Conservation (phyloP, 1,284 basidiomycete species). For the Cystobasidium pallidum region DNA sequence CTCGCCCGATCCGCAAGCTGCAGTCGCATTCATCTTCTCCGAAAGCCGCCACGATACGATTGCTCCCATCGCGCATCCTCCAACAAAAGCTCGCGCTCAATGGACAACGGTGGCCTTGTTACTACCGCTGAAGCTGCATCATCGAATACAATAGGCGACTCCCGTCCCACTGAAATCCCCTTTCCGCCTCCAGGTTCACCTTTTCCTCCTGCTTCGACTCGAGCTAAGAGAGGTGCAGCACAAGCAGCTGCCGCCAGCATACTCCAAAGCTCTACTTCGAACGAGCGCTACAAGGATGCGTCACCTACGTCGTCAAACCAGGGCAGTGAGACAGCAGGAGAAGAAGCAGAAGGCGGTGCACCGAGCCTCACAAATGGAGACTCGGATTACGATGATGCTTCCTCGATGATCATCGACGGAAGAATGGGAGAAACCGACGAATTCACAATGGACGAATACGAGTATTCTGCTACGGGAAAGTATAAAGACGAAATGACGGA, state of each 20-base stretch:
- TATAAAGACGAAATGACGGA: constrained; percentile 28
- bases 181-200: constrained; percentile 38
- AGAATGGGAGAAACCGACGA: constrained; percentile 41
- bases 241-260: constrained; percentile 28
- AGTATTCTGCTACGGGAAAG: constrained; percentile 7
- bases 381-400: constrained; percentile 24
- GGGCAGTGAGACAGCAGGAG: constrained; percentile 1
- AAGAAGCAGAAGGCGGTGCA: constrained; percentile 6
- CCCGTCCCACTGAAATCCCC: constrained; percentile 18
- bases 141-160: constrained; percentile 2
- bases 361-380: constrained; percentile 40
- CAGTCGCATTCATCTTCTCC: no score
- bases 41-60: neutral
- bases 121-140: neutral
- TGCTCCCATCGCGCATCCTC: neutral
- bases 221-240: constrained; percentile 32
- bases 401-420: constrained; percentile 16
- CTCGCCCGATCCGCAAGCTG: constrained; percentile 8
- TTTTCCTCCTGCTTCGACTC: constrained; percentile 9
- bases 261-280: neutral
- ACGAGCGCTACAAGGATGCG: neutral
- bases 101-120: no score
- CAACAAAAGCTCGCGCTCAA: neutral
- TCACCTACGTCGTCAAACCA: constrained; percentile 9
- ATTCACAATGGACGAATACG: constrained; percentile 31